Base-by-base conservation (phyloP, 495 filamentous ascomycete genomes). In the Neurospora africana region DNA sequence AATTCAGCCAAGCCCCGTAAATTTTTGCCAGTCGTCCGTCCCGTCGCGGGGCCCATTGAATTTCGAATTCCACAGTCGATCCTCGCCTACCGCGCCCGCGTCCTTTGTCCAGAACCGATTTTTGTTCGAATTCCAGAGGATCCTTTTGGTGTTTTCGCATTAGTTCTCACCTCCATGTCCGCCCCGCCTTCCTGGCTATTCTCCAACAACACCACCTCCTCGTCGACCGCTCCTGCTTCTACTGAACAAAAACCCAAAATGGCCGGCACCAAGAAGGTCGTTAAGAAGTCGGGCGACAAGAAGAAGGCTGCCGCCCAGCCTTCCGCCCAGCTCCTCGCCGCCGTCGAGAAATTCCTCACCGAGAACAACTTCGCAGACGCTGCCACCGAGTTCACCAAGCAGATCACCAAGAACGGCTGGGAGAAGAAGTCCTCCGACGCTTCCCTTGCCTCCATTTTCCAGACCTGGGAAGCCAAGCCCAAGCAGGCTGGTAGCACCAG, bases 291-390 rank as follows among this genome's bases (percentile, higher is more conserved):
- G 21, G 43, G 68, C n/a, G 72, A 76, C 70, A 79, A 78, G 70
- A 68, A 73, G n/a, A 65, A 67, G 2, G 47, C 78, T 53, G 37
- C 74, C 65, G 53, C 68, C 33, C 74, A 82, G 70, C 86, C 86
- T 39, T 86, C 90, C 11, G 74, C 85, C 23, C 85, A 89, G 76
- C 80, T 94, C 19, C 77, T 93, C 73, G 85, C 88, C 47, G 83
- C 92, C n/a, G 85, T 94, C 74, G 86, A 87, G 38, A 81, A 83
- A 17, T 93, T 92, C 81, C 84, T 94, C 38, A 83, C 85, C 73
- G 87, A 90, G 47, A 86, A 90, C 78, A 87, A 88, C 38, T 92
- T 91, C 74, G 76, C 84, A 23, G 82, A 82, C 47, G 86, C 91
- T 36, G 87, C 86, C 71, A 79, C 83, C 72, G 83, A 88, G 3